Percentiles rank a stretch among this genome's conserved stretches.
phyloP scores from a whole-genome alignment of 495 filamentous ascomycete genomes.

The Penicillium egyptiacum region DNA sequence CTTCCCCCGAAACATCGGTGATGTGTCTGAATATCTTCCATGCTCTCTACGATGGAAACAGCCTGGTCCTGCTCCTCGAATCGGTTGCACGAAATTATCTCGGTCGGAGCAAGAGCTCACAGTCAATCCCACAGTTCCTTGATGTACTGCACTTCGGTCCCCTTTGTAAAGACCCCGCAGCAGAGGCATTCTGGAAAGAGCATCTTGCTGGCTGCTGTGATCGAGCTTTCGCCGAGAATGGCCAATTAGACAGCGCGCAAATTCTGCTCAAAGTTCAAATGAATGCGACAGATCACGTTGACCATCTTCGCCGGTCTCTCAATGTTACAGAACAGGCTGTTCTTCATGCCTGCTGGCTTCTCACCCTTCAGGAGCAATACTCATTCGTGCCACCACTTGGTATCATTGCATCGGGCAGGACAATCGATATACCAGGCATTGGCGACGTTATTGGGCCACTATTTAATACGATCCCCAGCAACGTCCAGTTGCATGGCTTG shows the following conservation, averaged over 20 bases:
- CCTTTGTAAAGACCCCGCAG: slow-evolving; percentile 39
- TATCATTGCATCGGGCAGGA: slow-evolving; percentile 46
- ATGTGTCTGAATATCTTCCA: slow-evolving; percentile 75
- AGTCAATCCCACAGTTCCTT: slow-evolving; percentile 33
- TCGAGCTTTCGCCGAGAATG: slow-evolving; percentile 24
- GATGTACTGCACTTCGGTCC: slow-evolving; percentile 48
- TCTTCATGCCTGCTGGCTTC: slow-evolving; percentile 39
- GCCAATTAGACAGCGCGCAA: slow-evolving; percentile 3
- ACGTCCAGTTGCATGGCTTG: slow-evolving; percentile 46
- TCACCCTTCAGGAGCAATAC: slow-evolving; percentile 41
- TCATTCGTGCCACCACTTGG: slow-evolving; percentile 33
- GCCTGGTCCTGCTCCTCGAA: slow-evolving; percentile 64
- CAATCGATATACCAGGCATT: slow-evolving; percentile 54
- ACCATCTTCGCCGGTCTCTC: slow-evolving; percentile 28
- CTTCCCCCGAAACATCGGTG: slow-evolving; percentile 26
- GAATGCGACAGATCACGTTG: slow-evolving; percentile 18
- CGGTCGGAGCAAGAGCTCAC: background rate
- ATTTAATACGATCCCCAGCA: slow-evolving; percentile 85
- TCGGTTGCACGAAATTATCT: slow-evolving; percentile 48
- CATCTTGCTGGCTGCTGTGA: slow-evolving; percentile 49
- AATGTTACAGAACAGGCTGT: slow-evolving; percentile 47
- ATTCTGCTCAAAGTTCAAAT: slow-evolving; percentile 23
- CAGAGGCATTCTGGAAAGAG: slow-evolving; percentile 65
- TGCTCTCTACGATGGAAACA: slow-evolving; percentile 84
- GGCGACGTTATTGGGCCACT: slow-evolving; percentile 77